Evolutionary conservation across 805 yeast genomes (phyloP), one percentile per base, ranked within the genome.

Genomic region (Myxozyma melibiosi): DNA sequence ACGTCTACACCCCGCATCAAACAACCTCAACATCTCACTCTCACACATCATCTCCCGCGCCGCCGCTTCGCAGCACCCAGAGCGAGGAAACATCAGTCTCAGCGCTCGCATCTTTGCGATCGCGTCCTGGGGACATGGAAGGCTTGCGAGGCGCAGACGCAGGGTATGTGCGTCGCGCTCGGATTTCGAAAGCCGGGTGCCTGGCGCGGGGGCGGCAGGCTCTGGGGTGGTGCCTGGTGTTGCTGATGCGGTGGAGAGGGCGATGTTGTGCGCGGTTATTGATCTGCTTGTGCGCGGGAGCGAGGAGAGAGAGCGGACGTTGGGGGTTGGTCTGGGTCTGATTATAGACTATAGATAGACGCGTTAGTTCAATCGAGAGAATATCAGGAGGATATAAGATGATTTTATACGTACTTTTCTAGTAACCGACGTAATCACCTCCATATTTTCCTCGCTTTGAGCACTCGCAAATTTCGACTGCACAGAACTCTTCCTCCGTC

Each of bases 1-100:
- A 4, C 45, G 50, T 14, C 58, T 34, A 25, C 58, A 48, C 14
- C 46, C 47, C n/a, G 49, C 58, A 30, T 43, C 45, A 33, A 42
- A 38, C 4, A 48, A 33, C 28, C 53, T 27, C 24, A 28, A n/a
- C 45, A 31, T 25, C 5, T 37, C 47, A 7, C 14, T 18, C 22
- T 37, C 38, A 7, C 16, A 13, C 28, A 35, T 20, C 28, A 39
- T 49, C 27, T 22, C 18, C n/a, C 27, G 2, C 24, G 16, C 14
- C 18, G 1, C 24, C n/a, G n/a, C n/a, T n/a, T n/a, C n/a, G n/a
- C n/a, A n/a, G n/a, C n/a, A n/a, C n/a, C n/a, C n/a, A n/a, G n/a
- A 3, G 14, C 9, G 22, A 6, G 54, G 55, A 43, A 55, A 49
- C n/a, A 20, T 13, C 16, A 55, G 34, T 9, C 27, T 8, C 18